These are phyloP conservation scores for Acacia confusa DNA, from an alignment of 306 rosid species.

Conservation along the genomic window DNA sequence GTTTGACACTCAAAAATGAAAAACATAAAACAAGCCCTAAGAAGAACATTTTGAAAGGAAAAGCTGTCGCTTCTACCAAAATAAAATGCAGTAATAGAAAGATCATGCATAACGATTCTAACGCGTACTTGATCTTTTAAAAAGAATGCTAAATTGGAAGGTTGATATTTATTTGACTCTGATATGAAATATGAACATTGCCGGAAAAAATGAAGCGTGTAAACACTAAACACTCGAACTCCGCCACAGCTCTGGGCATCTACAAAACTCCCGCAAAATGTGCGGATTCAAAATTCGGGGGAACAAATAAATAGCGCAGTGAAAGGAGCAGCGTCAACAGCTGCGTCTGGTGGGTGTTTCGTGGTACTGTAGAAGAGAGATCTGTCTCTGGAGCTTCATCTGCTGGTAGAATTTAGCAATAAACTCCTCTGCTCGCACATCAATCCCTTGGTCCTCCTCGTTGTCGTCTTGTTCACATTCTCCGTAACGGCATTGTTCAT, in stretches of 20 bases:
- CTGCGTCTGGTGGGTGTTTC: slow-evolving; percentile 24
- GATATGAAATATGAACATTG: not conserved
- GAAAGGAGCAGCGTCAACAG: not conserved
- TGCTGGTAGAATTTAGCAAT: slow-evolving; percentile 66
- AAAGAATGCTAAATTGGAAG: not conserved
- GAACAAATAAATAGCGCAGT: not conserved
- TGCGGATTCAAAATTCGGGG: not conserved
- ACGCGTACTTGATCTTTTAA: not conserved
- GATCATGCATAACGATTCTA: not conserved
- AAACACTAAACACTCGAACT: slow-evolving; percentile 36
- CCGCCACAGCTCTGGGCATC: slow-evolving; percentile 26
- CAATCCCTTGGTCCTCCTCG: slow-evolving; percentile 47
- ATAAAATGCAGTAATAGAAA: not conserved
- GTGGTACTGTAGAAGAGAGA: slow-evolving; percentile 40
- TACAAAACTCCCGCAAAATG: slow-evolving; percentile 46
- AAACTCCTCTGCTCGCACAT: slow-evolving; percentile 78
- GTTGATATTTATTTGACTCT: slow-evolving; percentile 25
- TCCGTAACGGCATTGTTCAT: slow-evolving; percentile 20
- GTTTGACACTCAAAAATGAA: no score
- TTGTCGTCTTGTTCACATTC: not conserved
- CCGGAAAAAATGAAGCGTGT: slow-evolving; percentile 13
- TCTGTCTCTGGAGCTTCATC: slow-evolving; percentile 49
- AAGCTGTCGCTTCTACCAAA: not conserved
- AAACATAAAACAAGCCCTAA: no score
- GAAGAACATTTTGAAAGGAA: not conserved